phyloP scores from a whole-genome alignment of 116 monocot species.

The Trichopus zeylanicus region DNA sequence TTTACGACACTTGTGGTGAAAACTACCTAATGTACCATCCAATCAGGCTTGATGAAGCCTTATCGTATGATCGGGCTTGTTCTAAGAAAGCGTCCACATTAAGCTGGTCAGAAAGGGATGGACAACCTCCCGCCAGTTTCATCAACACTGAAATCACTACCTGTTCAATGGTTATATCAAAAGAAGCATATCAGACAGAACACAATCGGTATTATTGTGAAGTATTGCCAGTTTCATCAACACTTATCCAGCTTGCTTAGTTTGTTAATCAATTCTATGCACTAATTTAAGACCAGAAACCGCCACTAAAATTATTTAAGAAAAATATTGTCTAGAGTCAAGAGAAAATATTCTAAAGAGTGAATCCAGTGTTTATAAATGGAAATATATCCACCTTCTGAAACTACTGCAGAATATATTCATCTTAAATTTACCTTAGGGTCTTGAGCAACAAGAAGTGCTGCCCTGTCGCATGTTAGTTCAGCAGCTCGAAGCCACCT shows the following conservation, averaged over 20 bases:
- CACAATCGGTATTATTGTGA: too few species aligned
- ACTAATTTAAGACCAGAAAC: too few species aligned
- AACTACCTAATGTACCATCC: conserved; percentile 92
- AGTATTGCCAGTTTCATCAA: too few species aligned
- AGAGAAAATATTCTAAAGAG: too few species aligned
- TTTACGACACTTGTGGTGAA: background rate
- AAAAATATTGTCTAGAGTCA: too few species aligned
- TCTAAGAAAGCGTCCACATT: conserved; percentile 95
- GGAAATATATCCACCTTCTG: too few species aligned
- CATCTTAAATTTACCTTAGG: conserved; percentile 55
- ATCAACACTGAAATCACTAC: conserved; percentile 95
- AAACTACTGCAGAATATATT: background rate
- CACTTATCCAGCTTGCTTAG: too few species aligned
- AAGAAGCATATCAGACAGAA: conserved; percentile 15
- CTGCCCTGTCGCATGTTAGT: conserved; percentile 91
- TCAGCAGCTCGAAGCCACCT: conserved; percentile 93
- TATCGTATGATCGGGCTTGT: conserved; percentile 95
- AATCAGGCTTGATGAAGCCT: conserved; percentile 81
- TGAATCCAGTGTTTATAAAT: too few species aligned
- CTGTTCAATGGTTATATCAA: conserved; percentile 39
- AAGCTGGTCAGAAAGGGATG: conserved; percentile 85
- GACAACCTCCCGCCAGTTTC: conserved; percentile 94
- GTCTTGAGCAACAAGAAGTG: conserved; percentile 93
- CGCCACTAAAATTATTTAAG: too few species aligned
- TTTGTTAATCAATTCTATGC: too few species aligned